Conservation (phyloP, 345 rosid genomes). For the Gossypium herbaceum region DNA sequence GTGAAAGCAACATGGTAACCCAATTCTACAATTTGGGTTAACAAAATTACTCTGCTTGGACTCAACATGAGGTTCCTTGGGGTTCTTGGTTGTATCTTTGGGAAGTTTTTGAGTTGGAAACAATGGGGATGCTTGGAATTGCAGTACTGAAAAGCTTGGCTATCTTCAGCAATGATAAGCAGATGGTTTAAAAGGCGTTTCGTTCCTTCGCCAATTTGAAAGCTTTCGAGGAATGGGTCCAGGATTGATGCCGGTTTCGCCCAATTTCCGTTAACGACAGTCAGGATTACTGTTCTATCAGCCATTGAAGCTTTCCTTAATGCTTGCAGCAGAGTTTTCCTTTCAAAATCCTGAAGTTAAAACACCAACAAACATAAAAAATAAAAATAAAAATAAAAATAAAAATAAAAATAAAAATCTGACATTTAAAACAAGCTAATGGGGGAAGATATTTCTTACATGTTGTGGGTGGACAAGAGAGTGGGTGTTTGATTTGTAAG, state of each 20-base stretch:
- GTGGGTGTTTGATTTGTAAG: not conserved
- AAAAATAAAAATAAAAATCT: not conserved
- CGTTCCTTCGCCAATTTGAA: constrained; percentile 36
- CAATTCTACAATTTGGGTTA: constrained; percentile 25
- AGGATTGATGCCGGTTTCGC: constrained; percentile 39
- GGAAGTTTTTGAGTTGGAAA: constrained; percentile 21
- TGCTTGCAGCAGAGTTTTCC: constrained; percentile 20
- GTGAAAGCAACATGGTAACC: constrained; percentile 47
- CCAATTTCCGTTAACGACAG: constrained; percentile 37
- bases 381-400: not conserved
- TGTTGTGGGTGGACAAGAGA: not conserved
- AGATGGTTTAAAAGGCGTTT: constrained; percentile 40
- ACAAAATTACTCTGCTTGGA: constrained; percentile 24
- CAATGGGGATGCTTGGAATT: constrained; percentile 36
- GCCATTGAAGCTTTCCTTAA: constrained; percentile 31
- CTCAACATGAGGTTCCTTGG: constrained; percentile 11
- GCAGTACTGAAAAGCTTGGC: constrained; percentile 35
- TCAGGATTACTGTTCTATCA: constrained; percentile 38
- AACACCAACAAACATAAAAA: not conserved
- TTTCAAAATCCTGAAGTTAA: constrained; percentile 14
- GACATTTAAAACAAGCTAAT: not conserved
- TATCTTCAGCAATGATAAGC: constrained; percentile 39
- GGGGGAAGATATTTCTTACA: not conserved
- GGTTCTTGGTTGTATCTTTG: not conserved
- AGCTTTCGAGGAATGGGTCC: constrained; percentile 52